phyloP scores from a whole-genome alignment of 306 rosid species.

The Sesbania bispinosa region DNA sequence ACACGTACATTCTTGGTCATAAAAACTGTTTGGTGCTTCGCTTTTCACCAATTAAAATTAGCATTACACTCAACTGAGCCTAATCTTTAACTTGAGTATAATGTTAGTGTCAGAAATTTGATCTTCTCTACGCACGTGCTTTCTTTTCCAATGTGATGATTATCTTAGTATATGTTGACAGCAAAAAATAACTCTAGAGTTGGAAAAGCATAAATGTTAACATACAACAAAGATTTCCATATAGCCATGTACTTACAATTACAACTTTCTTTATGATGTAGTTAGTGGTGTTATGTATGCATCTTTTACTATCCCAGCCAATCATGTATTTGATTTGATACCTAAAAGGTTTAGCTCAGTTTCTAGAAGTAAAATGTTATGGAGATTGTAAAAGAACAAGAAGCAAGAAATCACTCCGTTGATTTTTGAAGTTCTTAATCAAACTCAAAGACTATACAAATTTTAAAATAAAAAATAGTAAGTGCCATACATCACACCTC shows the following conservation, averaged over 20 bases:
- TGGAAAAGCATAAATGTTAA: background rate
- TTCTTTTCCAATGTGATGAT: too few relatives aligned
- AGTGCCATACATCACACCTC: background rate
- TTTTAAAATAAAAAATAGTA: background rate
- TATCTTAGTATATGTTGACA: background rate
- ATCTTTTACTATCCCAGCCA: too few relatives aligned
- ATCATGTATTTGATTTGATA: too few relatives aligned
- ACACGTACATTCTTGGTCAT: too few relatives aligned
- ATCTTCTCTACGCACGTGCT: too few relatives aligned
- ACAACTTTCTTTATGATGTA: too few relatives aligned
- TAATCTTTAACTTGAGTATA: background rate
- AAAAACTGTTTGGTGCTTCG: too few relatives aligned
- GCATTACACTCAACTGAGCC: background rate
- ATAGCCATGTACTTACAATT: background rate
- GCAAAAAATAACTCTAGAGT: background rate
- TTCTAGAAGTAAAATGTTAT: too few relatives aligned
- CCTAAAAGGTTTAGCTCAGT: too few relatives aligned
- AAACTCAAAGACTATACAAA: slow-evolving; percentile 32
- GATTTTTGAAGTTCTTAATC: background rate
- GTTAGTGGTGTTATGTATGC: too few relatives aligned
- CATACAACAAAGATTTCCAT: background rate
- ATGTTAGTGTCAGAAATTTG: background rate
- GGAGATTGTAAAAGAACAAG: slow-evolving; percentile 15
- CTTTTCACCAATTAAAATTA: too few relatives aligned
- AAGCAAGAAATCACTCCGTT: slow-evolving; percentile 7